Conservation (phyloP, 202 grass and related monocot species). For the Sporobolus alterniflorus region DNA sequence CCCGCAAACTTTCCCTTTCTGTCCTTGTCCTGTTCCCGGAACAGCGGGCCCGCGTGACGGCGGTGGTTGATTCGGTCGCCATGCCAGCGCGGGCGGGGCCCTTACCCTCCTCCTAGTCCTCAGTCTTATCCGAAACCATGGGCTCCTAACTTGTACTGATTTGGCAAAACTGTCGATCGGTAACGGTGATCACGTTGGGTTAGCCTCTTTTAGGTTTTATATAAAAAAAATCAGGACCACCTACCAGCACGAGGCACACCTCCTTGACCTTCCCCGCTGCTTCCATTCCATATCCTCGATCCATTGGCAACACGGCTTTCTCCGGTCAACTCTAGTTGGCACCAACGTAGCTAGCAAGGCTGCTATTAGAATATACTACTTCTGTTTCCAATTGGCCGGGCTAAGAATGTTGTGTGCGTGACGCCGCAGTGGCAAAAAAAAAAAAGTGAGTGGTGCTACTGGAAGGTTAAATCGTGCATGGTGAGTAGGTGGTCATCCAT, state of each 20-base stretch:
- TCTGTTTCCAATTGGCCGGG: neutral
- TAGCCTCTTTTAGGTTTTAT: too few relatives aligned
- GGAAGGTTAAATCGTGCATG: neutral
- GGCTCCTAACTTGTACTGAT: conserved; percentile 3
- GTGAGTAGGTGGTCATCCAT: conserved; percentile 17
- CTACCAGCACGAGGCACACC: neutral
- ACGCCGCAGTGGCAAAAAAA: neutral
- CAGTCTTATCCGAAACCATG: conserved; percentile 26
- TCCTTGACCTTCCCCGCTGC: conserved; percentile 25
- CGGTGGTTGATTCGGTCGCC: neutral
- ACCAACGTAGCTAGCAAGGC: conserved; percentile 16
- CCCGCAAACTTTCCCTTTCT: conserved; percentile 33
- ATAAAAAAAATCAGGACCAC: neutral
- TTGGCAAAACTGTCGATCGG: conserved; percentile 6
- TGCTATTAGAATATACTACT: too few relatives aligned
- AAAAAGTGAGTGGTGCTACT: too few relatives aligned
- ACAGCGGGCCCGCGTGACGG: conserved; percentile 18
- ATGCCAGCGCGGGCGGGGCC: neutral
- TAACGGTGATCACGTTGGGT: neutral
- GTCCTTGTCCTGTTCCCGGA: neutral
- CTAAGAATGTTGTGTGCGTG: conserved; percentile 26
- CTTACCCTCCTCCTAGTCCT: neutral
- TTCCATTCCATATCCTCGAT: neutral
- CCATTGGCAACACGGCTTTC: too few relatives aligned
- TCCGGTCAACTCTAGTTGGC: conserved; percentile 22